Percentiles rank a stretch among this genome's conserved stretches.
Conservation (phyloP, 2,329 filamentous ascomycete genomes). For the Lasiodiplodia citricola region DNA sequence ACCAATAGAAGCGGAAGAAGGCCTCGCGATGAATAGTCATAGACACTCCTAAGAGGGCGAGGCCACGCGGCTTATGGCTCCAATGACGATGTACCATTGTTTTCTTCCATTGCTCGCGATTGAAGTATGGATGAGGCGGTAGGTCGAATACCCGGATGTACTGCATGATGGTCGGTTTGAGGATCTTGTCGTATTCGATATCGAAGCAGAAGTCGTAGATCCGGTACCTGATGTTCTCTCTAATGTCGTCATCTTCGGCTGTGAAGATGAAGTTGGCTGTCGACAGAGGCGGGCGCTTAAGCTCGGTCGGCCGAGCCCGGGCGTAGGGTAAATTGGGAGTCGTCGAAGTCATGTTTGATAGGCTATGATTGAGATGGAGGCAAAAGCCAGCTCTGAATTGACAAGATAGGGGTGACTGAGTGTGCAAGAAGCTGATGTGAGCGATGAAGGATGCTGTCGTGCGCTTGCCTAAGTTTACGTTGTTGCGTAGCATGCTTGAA, state of each 20-base stretch:
- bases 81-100: not conserved
- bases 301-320: not conserved
- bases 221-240: slow-evolving; percentile 7
- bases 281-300: not conserved
- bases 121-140: not conserved
- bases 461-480: not conserved
- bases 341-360: not conserved
- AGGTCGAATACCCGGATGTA: not conserved
- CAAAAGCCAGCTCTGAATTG: not conserved
- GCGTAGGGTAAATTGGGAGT: not conserved
- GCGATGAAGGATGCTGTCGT: not conserved
- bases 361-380: not conserved
- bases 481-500: not conserved
- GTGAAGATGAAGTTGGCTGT: not conserved
- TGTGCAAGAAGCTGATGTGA: not conserved
- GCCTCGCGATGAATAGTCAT: not conserved
- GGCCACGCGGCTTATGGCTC: slow-evolving; percentile 1
- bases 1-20: slow-evolving; percentile 15
- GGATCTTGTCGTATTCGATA: not conserved
- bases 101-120: not conserved
- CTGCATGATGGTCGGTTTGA: not conserved
- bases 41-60: not conserved
- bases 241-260: not conserved
- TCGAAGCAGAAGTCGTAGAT: slow-evolving; percentile 17
- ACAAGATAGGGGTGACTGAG: not conserved